Conservation (phyloP, 768 basidiomycete genomes). For the Lepiota brunneoincarnata region DNA sequence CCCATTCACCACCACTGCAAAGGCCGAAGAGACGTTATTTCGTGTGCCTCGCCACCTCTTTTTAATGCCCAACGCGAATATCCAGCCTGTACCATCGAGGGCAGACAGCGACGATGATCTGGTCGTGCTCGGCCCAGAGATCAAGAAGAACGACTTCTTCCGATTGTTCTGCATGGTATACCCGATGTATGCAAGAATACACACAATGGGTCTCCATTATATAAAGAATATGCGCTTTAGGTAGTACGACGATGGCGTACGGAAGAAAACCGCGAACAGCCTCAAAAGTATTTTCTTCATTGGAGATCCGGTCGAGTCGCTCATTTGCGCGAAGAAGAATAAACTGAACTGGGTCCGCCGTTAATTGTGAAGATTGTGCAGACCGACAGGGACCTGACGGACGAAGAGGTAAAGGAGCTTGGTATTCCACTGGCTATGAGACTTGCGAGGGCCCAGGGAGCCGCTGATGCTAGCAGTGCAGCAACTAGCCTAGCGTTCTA, state of each 20-base stretch:
- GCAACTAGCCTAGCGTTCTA: too few relatives aligned
- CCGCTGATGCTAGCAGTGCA: too few relatives aligned
- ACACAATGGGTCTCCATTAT: background rate
- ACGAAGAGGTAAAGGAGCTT: too few relatives aligned
- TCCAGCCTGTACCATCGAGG: slow-evolving; percentile 3
- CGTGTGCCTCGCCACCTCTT: slow-evolving; percentile 9
- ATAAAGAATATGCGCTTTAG: background rate
- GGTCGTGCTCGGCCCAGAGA: slow-evolving; percentile 1
- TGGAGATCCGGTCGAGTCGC: slow-evolving; percentile 4
- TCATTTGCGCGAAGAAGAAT: slow-evolving; percentile 4
- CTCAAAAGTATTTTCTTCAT: slow-evolving; percentile 5
- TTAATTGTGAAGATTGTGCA: slow-evolving; percentile 3
- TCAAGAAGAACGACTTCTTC: slow-evolving; percentile 9
- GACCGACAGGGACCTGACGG: too few relatives aligned
- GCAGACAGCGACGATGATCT: slow-evolving; percentile 7
- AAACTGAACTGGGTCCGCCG: slow-evolving; percentile 6
- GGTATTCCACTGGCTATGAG: too few relatives aligned
- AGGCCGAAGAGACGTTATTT: slow-evolving; percentile 9
- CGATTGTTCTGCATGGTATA: slow-evolving; percentile 6
- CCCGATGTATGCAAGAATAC: slow-evolving; percentile 4
- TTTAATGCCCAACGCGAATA: slow-evolving; percentile 6
- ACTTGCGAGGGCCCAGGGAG: too few relatives aligned
- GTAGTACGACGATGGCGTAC: slow-evolving; percentile 4
- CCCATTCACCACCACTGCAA: background rate
- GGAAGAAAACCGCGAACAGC: slow-evolving; percentile 5